Base-by-base conservation (phyloP, 2,329 filamentous ascomycete species). In the Fusarium cicatricum region DNA sequence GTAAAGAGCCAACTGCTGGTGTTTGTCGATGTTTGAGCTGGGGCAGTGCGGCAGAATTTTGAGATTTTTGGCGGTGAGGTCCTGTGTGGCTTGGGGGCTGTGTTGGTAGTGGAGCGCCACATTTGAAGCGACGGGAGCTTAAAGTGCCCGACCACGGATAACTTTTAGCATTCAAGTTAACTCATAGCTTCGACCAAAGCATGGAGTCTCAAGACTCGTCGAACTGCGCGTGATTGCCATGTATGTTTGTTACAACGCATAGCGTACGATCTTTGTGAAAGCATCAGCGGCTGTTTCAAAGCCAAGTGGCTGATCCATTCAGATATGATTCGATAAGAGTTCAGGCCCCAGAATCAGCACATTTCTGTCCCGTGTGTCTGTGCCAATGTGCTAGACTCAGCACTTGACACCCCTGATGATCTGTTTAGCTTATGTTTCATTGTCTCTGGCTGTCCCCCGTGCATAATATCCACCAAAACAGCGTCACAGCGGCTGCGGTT, bases 21-120 rank as follows among this genome's bases (percentile, higher is more conserved):
- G 31, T 21, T 42, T 42, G 10, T 15, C 37, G 40, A 51, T 11
- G 39, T 26, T 55, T 29, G 46, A 51, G 28, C 41, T 53, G 38
- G 16, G 33, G 42, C 5, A 16, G 52, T n/a, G 39, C 36, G 73
- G 72, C 73, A 75, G 73, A 74, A 75, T 73, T 66, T 64, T 63
- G 60, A 71, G 56, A 70, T 72, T 73, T 75, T 74, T 70, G 71
- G 74, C 74, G 72, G 74, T 75, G 71, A 72, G 67, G 34, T 19
- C 16, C 6, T 11, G 10, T 57, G 65, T 67, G 64, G 65, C 65
- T 62, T n/a, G n/a, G 23, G 26, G 17, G 26, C 36, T 9, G 9
- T 26, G 9, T 26, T 3, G 6, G 23, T 4, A 26, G 23, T 9
- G 9, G 5, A 26, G 23, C 23, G 55, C 60, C 60, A 63, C 59